Conservation (phyloP, 2,329 filamentous ascomycete species). For the Fusarium zealandicum region DNA sequence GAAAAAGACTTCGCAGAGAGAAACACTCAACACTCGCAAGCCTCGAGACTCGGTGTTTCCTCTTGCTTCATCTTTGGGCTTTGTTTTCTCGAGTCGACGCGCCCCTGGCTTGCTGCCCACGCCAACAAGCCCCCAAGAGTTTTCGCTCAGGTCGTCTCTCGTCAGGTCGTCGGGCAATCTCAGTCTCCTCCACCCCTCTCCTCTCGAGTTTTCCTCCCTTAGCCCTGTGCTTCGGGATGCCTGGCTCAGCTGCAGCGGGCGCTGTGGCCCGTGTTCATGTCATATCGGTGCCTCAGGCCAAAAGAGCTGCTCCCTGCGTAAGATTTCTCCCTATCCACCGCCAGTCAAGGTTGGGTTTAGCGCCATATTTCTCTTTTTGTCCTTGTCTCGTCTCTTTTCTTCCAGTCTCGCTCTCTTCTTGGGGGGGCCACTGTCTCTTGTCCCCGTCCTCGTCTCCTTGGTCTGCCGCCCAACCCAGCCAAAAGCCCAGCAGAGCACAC, state of each 20-base stretch:
- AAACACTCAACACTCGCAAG: constrained; percentile 28
- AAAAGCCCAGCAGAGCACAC: constrained; percentile 26
- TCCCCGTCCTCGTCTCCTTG: constrained; percentile 20
- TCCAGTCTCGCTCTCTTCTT: constrained; percentile 37
- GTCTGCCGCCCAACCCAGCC: constrained; percentile 22
- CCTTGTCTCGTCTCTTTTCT: constrained; percentile 37
- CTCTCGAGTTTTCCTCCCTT: constrained; percentile 20
- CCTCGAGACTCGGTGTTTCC: constrained; percentile 25
- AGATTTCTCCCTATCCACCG: constrained; percentile 46
- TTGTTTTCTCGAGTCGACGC: constrained; percentile 27
- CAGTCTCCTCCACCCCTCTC: constrained; percentile 26
- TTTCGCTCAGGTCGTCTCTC: constrained; percentile 30
- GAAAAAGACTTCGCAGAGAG: not conserved
- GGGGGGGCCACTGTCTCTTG: constrained; percentile 29
- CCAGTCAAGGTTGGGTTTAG: constrained; percentile 48
- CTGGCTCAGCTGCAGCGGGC: constrained; percentile 32
- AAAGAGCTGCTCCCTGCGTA: constrained; percentile 40
- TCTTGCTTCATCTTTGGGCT: not conserved
- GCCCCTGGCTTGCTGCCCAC: constrained; percentile 26
- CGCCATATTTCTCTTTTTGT: constrained; percentile 41
- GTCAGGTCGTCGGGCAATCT: constrained; percentile 39
- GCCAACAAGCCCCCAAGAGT: constrained; percentile 20
- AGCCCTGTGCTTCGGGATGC: constrained; percentile 16
- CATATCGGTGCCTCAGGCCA: constrained; percentile 38
- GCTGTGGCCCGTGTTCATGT: constrained; percentile 23